These are phyloP conservation scores for Chimonanthus praecox DNA, from an alignment of 164 flowering plant species.

Conservation along the genomic window DNA sequence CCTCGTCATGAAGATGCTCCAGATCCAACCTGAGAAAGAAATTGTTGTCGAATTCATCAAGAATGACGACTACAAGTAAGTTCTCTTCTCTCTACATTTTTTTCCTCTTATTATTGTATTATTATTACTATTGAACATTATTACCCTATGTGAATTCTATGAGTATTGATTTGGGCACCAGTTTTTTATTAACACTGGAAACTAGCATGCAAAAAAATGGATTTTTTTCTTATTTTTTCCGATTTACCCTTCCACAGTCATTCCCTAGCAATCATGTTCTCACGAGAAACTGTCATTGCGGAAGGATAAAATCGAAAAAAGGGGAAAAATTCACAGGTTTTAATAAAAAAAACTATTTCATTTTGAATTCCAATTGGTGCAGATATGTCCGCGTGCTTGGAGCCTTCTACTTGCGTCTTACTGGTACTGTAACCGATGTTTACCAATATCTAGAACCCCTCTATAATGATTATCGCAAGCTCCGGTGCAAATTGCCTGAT, in stretches of 20 bases:
- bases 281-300: no score
- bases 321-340: no score
- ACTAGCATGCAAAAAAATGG: no score
- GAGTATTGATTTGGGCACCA: no score
- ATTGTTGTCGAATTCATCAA: conserved; percentile 96
- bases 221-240: not conserved
- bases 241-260: not conserved
- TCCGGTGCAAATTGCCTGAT: conserved; percentile 59
- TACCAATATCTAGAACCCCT: conserved; percentile 91
- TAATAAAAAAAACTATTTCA: no score
- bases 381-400: conserved; percentile 92
- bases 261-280: no score
- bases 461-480: conserved; percentile 91
- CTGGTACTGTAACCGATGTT: conserved; percentile 79
- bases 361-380: conserved; percentile 5
- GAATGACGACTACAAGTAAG: conserved; percentile 91
- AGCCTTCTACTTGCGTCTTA: conserved; percentile 88
- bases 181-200: no score
- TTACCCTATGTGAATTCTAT: no score
- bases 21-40: conserved; percentile 98
- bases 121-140: no score
- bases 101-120: not conserved
- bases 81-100: not conserved
- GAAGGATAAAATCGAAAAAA: no score
- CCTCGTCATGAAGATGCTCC: conserved; percentile 92